phyloP scores from a whole-genome alignment of 1,284 basidiomycete species.

The Fomitopsis pinicola region DNA sequence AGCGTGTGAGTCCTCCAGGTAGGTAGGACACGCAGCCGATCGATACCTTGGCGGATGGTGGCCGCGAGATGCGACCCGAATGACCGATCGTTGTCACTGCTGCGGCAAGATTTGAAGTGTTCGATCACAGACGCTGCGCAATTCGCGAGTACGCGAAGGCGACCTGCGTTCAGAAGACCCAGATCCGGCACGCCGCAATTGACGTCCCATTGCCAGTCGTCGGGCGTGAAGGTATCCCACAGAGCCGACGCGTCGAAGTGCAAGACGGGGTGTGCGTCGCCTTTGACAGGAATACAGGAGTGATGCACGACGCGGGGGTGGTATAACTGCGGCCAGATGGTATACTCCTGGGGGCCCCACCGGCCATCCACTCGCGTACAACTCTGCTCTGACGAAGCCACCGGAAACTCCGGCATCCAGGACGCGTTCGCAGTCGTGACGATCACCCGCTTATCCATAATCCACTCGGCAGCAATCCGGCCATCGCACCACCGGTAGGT shows the following conservation, averaged over 20 bases:
- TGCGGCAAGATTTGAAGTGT: too few relatives aligned
- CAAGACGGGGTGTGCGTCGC: background rate
- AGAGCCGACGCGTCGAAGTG: background rate
- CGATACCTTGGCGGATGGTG: background rate
- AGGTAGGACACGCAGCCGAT: background rate
- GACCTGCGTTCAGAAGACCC: too few relatives aligned
- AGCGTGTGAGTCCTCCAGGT: background rate
- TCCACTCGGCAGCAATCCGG: background rate
- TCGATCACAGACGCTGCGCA: too few relatives aligned
- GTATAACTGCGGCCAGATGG: background rate
- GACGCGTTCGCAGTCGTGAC: background rate
- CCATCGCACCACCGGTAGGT: background rate
- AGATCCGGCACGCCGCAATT: too few relatives aligned
- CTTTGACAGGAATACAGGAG: background rate
- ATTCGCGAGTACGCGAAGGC: too few relatives aligned
- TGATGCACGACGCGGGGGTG: background rate
- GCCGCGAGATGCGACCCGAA: too few relatives aligned
- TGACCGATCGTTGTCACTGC: too few relatives aligned
- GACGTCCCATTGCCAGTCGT: background rate
- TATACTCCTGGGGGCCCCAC: background rate
- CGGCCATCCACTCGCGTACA: background rate
- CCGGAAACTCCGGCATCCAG: background rate
- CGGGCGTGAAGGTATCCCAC: background rate
- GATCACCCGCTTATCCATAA: background rate
- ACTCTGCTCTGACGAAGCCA: background rate